These are phyloP conservation scores for Diplosphaera chodatii DNA, from an alignment of 139 green algal genomes.

Conservation along the genomic window DNA sequence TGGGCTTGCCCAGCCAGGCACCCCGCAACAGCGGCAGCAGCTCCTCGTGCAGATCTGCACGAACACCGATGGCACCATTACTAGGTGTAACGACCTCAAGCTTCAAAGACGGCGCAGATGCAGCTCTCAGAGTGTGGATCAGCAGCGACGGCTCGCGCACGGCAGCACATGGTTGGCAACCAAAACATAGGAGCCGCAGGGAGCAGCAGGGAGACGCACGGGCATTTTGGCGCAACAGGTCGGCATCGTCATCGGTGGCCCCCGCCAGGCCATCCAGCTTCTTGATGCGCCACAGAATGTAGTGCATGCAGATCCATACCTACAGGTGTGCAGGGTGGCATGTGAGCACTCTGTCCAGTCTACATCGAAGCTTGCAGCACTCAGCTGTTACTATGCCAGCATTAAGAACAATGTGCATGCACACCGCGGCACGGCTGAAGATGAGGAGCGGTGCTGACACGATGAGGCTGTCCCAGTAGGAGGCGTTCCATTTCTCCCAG, in stretches of 20 bases:
- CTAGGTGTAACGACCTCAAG: no score
- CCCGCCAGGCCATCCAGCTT: not conserved
- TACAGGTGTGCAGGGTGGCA: not conserved
- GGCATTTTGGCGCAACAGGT: not conserved
- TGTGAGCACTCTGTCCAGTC: no score
- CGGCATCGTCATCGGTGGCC: not conserved
- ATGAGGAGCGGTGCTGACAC: not conserved
- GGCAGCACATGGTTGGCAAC: no score
- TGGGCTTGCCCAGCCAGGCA: slow-evolving; percentile 47
- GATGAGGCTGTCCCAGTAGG: not conserved
- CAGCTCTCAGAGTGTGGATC: no score
- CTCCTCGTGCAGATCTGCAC: not conserved
- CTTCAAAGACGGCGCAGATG: no score
- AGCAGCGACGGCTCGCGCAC: no score
- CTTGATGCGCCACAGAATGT: not conserved
- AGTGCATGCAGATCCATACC: not conserved
- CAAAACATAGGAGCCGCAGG: no score
- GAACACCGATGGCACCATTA: no score
- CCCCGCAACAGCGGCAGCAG: slow-evolving; percentile 32
- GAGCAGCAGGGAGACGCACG: not conserved
- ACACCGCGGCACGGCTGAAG: not conserved
- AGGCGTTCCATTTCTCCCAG: not conserved
- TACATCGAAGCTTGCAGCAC: no score
- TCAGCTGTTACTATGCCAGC: no score
- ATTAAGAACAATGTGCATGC: no score